Evolutionary conservation across 2,329 filamentous ascomycete species (phyloP).

Genomic region (Fusarium sp.): DNA sequence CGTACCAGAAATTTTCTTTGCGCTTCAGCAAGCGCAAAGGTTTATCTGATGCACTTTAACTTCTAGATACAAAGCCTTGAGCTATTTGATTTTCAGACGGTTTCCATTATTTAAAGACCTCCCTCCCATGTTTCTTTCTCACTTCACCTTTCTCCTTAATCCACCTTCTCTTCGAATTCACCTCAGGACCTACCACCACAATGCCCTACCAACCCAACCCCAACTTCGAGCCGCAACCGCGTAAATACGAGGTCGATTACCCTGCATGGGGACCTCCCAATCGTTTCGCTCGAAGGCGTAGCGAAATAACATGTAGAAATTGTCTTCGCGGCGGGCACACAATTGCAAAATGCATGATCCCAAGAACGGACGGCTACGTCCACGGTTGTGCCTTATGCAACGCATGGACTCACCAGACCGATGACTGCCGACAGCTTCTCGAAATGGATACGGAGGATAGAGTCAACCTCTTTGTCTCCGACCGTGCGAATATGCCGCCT

Average conservation of each 20-base stretch:
- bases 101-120: too few species aligned
- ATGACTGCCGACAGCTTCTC: not conserved
- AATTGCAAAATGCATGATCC: not conserved
- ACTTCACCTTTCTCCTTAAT: too few species aligned
- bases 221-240: not conserved
- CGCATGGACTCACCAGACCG: not conserved
- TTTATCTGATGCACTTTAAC: not conserved
- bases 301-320: not conserved
- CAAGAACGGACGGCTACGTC: not conserved
- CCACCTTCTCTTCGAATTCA: too few species aligned
- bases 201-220: not conserved
- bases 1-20: not conserved
- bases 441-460: too few species aligned
- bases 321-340: not conserved
- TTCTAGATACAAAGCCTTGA: fast-evolving
- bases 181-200: too few species aligned
- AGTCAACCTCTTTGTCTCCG: not conserved
- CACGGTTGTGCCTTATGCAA: not conserved
- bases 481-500: not conserved
- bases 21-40: too few species aligned
- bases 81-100: fast-evolving
- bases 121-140: too few species aligned
- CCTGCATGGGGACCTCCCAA: not conserved
- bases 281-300: not conserved
- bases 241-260: not conserved